phyloP scores from a whole-genome alignment of 2,329 filamentous ascomycete genomes.

The Aureobasidium subglaciale region DNA sequence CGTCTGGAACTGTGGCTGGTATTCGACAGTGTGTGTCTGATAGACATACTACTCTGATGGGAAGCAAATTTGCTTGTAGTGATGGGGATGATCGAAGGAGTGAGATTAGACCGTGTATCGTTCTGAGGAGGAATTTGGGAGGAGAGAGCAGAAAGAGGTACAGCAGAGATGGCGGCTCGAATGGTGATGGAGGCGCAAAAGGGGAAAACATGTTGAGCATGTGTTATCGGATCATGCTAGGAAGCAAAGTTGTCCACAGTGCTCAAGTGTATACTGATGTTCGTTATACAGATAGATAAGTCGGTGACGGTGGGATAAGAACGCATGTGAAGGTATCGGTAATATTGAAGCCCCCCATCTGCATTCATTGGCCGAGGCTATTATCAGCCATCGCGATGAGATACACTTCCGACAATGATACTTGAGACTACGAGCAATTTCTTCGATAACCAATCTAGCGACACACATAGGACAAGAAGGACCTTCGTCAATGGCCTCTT shows the following conservation, averaged over 20 bases:
- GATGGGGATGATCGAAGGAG: slow-evolving; percentile 58
- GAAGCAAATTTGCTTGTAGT: slow-evolving; percentile 38
- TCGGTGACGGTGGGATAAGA: not conserved
- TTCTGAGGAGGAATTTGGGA: slow-evolving; percentile 35
- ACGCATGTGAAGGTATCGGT: slow-evolving; percentile 4
- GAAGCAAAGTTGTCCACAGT: not conserved
- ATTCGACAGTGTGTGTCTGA: slow-evolving; percentile 74
- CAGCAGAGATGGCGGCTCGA: slow-evolving; percentile 21
- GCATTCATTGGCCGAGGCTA: not conserved
- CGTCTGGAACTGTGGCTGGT: slow-evolving; percentile 53
- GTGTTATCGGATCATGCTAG: not conserved
- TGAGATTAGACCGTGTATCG: slow-evolving; percentile 46
- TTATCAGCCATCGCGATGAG: not conserved
- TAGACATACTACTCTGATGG: slow-evolving; percentile 75
- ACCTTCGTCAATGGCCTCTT: too few species aligned
- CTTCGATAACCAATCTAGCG: too few species aligned
- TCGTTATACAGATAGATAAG: not conserved
- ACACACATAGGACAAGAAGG: too few species aligned
- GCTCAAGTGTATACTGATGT: not conserved
- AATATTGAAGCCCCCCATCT: not conserved
- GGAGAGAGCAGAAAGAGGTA: slow-evolving; percentile 26
- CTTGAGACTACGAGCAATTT: too few species aligned
- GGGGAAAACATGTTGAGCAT: not conserved
- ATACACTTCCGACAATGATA: not conserved
- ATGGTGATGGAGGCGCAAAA: slow-evolving; percentile 17